Evolutionary conservation across 164 flowering plant genomes (phyloP), one percentile per base, ranked within the genome.

Genomic region (Dillenia suffruticosa): DNA sequence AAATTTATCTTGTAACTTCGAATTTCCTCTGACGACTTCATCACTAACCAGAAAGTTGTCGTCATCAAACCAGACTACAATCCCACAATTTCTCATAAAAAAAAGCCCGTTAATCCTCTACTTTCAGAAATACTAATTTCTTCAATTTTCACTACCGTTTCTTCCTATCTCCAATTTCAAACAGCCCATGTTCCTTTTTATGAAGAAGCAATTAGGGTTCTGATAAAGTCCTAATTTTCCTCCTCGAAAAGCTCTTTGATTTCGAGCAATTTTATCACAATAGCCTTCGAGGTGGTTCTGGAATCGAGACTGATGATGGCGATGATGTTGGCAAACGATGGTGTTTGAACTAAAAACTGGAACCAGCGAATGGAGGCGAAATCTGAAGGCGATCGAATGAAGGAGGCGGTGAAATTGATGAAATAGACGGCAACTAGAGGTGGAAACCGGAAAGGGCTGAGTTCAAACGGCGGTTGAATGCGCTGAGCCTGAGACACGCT

Each of bases 101-200:
- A 32, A 5, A 32, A 49, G 50, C 17, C 66, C n/a, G 8, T 64
- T 13, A 47, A 69, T 60, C 17, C 78, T 68, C 76, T 66, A 43
- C 47, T 77, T 44, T 62, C 70, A 3, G 58, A 80, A 40, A 63
- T 77, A 58, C 70, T 88, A 60, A 73, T 84, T 59, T 73, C 92
- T 0, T 85, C 96, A 11, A 49, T 84, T 6, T 89, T 95, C 58
- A 96, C 96, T 17, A 75, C 87, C 2, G 44, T 88, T 61, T 88
- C 99, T 2, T 78, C 97, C 22, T 95, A 95, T 61, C 76, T 95
- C 15, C 97, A 89, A 52, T 72, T 95, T 17, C 99, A 95, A 65
- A 76, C 87, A 11, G 92, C 97, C 14, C 97, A 95, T 51, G 87
- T 83, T 22, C 97, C 99, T 0, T 82, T 89, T 58, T 79, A 71